Conservation (phyloP, 129 eudicot species). For the Apium graveolens region DNA sequence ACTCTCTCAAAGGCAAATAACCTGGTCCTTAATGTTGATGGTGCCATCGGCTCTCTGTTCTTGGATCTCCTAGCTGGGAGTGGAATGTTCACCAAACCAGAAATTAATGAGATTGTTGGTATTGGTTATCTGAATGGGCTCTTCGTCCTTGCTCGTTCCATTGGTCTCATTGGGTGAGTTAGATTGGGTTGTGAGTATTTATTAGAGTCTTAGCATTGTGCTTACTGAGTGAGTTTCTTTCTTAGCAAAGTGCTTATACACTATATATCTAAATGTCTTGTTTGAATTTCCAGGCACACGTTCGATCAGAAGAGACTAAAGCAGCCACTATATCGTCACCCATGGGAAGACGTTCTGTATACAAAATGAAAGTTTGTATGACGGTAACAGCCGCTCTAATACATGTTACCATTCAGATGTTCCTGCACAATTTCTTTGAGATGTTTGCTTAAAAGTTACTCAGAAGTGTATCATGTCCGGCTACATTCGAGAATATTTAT, state of each 20-base stretch:
- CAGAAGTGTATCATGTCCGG: conserved; percentile 14
- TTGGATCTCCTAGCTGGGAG: conserved; percentile 96
- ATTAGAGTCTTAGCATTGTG: not conserved
- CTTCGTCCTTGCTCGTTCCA: conserved; percentile 93
- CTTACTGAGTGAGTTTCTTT: not conserved
- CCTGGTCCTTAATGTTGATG: conserved; percentile 89
- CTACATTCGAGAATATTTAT: conserved; percentile 13
- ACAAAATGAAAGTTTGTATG: conserved; percentile 53
- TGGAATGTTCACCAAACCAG: conserved; percentile 94
- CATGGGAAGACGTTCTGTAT: conserved; percentile 99
- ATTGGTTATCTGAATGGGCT: conserved; percentile 97
- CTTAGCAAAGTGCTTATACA: not conserved
- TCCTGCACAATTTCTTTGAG: conserved; percentile 24
- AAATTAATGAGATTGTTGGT: conserved; percentile 84
- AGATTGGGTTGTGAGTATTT: not conserved
- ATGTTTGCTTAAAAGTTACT: conserved; percentile 8
- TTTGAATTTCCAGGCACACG: conserved; percentile 62
- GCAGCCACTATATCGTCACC: conserved; percentile 99
- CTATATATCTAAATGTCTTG: not conserved
- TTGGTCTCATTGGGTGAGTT: conserved; percentile 96
- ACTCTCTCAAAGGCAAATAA: conserved; percentile 95
- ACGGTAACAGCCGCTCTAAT: conserved; percentile 6
- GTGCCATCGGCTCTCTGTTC: conserved; percentile 96
- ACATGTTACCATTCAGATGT: conserved; percentile 14
- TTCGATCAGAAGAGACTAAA: conserved; percentile 98